These are phyloP conservation scores for Brettanomyces bruxellensis DNA, from an alignment of 805 yeast species.

Conservation along the genomic window DNA sequence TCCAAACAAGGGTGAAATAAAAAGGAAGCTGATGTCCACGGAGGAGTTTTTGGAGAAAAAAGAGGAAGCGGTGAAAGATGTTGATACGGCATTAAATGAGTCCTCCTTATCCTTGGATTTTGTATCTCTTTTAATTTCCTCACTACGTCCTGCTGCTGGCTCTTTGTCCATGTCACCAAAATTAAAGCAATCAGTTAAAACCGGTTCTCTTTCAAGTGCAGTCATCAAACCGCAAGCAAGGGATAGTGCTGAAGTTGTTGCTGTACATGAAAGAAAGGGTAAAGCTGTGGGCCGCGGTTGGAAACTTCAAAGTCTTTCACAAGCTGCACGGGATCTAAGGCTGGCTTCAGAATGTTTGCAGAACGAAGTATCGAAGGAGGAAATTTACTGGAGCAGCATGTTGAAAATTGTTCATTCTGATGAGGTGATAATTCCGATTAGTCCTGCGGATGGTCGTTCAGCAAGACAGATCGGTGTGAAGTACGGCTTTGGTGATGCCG, in stretches of 20 bases:
- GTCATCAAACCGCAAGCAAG: conserved; percentile 21
- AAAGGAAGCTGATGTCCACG: conserved; percentile 15
- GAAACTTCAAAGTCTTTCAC: conserved; percentile 65
- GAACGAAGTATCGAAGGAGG: conserved; percentile 52
- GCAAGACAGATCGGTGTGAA: conserved; percentile 63
- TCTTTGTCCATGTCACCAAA: conserved; percentile 83
- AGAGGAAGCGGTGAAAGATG: conserved; percentile 40
- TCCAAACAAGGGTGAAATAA: conserved; percentile 7
- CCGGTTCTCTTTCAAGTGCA: conserved; percentile 61
- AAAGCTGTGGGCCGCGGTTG: conserved; percentile 60
- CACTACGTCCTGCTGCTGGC: conserved; percentile 79
- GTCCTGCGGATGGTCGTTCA: conserved; percentile 34
- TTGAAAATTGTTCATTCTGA: conserved; percentile 32
- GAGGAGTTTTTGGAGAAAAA: conserved; percentile 42
- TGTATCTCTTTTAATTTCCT: conserved; percentile 72
- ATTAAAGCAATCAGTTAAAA: conserved; percentile 60
- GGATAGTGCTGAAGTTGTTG: conserved; percentile 11
- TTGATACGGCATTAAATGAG: conserved; percentile 74
- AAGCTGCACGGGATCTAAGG: conserved; percentile 43
- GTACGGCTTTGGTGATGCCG: conserved; percentile 88
- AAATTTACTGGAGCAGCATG: conserved; percentile 55
- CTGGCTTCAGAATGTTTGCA: conserved; percentile 42
- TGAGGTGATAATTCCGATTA: conserved; percentile 62
- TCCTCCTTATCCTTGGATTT: conserved; percentile 83
- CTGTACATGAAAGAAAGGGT: conserved; percentile 12